Base-by-base conservation (phyloP, 2,329 filamentous ascomycete species). In the Diaporthe amygdali region DNA sequence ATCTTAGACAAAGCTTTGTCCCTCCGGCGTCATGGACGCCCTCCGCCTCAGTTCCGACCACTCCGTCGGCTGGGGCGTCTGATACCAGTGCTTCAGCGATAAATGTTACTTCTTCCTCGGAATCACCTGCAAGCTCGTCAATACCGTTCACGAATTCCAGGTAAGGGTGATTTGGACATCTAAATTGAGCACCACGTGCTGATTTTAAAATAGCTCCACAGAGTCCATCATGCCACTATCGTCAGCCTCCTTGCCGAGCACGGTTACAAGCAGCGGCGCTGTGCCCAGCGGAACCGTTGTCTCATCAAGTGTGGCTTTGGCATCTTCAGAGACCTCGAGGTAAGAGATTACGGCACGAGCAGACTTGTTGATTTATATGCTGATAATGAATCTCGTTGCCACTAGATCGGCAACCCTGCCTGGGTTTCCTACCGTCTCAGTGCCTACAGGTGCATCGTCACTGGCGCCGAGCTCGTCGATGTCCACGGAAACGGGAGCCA, bases 91-190 rank as follows among this genome's bases (percentile, higher is more conserved):
- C 37, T 25, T 44, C 49, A 3, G 44, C 25, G 51, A 25, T 30
- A 7, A 69, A 68, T 49, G 32, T 34, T 20, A 73, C 56, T 59
- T n/a, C 73, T 34, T 63, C 69, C 27, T 70, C 74, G 49, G 75
- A 67, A 44, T 49, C 64, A 22, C 74, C 74, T 12, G 47, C 71
- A 17, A 66, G 30, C 25, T 72, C 55, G 71, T 76, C 68, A 12
- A 49, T 37, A 20, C 41, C 63, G 25, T 68, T 25, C 63, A 64
- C 71, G 30, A 71, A 68, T 20, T 71, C 68, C n/a, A 72, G 71
- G 71, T 68, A 67, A 5, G 59, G 32, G 52, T 7, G 17, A 22
- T 41, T 20, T 2, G 25, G 20, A 20, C 8, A 15, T 12, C 17
- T n/a, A 30, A 25, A 59, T 30, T 7, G 27, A 61, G 22, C n/a